Percentiles rank a stretch among this genome's conserved stretches.
These are phyloP conservation scores for Teratosphaeria viscida DNA, from an alignment of 2,329 filamentous ascomycete genomes.

Conservation along the genomic window DNA sequence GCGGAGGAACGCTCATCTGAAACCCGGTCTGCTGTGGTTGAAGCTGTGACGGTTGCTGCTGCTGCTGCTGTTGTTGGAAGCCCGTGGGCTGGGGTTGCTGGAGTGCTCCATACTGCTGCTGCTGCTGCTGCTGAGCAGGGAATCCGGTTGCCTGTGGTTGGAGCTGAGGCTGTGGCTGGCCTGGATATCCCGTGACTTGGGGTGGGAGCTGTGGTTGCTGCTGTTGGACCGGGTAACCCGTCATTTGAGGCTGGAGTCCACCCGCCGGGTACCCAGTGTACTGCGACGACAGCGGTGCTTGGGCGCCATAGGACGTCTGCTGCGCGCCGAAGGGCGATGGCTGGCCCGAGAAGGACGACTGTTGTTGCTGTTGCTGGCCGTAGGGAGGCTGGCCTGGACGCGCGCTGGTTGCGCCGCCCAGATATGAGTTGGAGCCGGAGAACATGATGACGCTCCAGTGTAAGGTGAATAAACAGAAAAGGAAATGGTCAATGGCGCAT, in stretches of 20 bases:
- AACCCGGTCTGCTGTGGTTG: constrained; percentile 15
- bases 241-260: constrained; percentile 26
- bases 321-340: constrained; percentile 38
- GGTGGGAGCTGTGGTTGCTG: constrained; percentile 23
- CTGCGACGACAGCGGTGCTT: constrained; percentile 50
- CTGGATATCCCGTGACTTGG: constrained; percentile 23
- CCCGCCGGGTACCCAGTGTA: constrained; percentile 52
- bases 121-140: background rate
- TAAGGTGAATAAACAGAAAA: background rate
- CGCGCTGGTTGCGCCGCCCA: constrained; percentile 68
- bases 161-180: background rate
- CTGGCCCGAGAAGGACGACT: constrained; percentile 42
- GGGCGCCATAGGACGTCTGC: constrained; percentile 36
- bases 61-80: constrained; percentile 41
- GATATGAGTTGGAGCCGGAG: constrained; percentile 75
- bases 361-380: constrained; percentile 30
- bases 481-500: background rate
- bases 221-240: constrained; percentile 23
- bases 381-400: constrained; percentile 49
- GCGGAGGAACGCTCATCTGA: background rate
- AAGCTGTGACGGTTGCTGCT: constrained; percentile 33
- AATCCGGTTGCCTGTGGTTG: constrained; percentile 26
- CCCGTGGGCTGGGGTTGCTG: constrained; percentile 37
- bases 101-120: constrained; percentile 13
- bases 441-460: constrained; percentile 53